Conservation (phyloP, 1,139 yeast species). For the Taphrina deformans region DNA sequence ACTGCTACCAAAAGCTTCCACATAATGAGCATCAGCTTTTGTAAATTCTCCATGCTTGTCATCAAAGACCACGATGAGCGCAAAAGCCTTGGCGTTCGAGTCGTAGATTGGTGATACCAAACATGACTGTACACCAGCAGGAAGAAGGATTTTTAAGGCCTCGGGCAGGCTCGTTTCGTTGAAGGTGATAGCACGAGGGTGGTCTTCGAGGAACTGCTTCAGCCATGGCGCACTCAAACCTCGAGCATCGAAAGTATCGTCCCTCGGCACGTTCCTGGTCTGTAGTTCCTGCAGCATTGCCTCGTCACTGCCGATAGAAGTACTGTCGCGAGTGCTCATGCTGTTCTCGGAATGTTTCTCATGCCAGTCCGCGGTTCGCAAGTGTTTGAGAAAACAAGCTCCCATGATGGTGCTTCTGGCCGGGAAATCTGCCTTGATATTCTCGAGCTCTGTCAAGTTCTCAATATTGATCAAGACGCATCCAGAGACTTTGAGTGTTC, state of each 20-base stretch:
- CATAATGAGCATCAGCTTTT: slow-evolving; percentile 3
- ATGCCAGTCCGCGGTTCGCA: slow-evolving; percentile 11
- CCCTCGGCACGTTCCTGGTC: neutral
- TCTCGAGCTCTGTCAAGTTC: slow-evolving; percentile 8
- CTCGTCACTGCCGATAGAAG: neutral
- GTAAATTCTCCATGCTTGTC: neutral
- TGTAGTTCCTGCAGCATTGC: neutral
- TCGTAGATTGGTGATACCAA: slow-evolving; percentile 14
- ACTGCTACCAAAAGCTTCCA: slow-evolving; percentile 21
- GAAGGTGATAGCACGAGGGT: slow-evolving; percentile 3
- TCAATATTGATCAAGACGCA: slow-evolving; percentile 17
- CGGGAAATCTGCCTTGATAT: slow-evolving; percentile 12
- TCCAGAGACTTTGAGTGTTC: slow-evolving; percentile 11
- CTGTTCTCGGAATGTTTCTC: neutral
- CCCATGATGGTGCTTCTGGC: slow-evolving; percentile 22
- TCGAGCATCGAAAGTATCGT: slow-evolving; percentile 3
- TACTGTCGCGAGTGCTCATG: neutral
- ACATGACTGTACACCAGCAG: slow-evolving; percentile 4
- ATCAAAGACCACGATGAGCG: slow-evolving; percentile 12
- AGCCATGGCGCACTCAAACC: slow-evolving; percentile 21
- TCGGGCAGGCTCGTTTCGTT: neutral
- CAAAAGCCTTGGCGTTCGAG: slow-evolving; percentile 14
- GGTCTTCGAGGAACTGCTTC: slow-evolving; percentile 16
- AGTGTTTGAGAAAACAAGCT: slow-evolving; percentile 11
- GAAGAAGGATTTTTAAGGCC: neutral